Percentiles rank a stretch among this genome's conserved stretches.
Conservation (phyloP, 1,139 yeast species). For the Kodamaea ohmeri region DNA sequence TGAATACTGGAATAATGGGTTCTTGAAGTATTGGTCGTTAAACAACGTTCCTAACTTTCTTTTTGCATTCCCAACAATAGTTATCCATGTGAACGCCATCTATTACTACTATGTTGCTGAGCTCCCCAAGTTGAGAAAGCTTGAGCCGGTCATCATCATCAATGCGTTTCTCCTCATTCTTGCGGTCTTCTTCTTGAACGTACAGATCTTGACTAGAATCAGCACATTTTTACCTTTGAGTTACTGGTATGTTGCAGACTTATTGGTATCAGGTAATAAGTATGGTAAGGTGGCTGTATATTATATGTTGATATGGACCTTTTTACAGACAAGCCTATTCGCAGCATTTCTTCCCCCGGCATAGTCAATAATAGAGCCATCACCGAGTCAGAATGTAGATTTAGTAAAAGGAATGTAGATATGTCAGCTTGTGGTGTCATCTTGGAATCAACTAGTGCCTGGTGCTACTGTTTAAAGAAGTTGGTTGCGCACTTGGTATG, state of each 20-base stretch:
- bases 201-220: constrained; percentile 80
- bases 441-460: too few relatives aligned
- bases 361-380: constrained; percentile 28
- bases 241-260: constrained; percentile 63
- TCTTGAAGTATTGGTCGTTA: constrained; percentile 75
- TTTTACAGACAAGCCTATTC: constrained; percentile 59
- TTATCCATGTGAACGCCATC: constrained; percentile 31
- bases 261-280: constrained; percentile 12
- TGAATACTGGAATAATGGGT: constrained; percentile 84
- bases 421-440: too few relatives aligned
- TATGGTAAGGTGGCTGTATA: constrained; percentile 28
- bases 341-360: constrained; percentile 78
- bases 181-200: constrained; percentile 68
- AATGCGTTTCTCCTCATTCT: constrained; percentile 45
- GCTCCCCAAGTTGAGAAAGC: constrained; percentile 33
- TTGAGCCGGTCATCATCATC: constrained; percentile 35
- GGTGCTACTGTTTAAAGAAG: constrained; percentile 2
- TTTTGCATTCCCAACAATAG: constrained; percentile 69
- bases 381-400: too few relatives aligned
- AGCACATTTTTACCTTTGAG: constrained; percentile 73
- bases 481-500: constrained; percentile 1
- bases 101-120: constrained; percentile 30
- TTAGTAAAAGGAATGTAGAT: too few relatives aligned
- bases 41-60: constrained; percentile 81
- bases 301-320: constrained; percentile 53